These are phyloP conservation scores for Diaporthe helianthi DNA, from an alignment of 2,329 filamentous ascomycete species.

Conservation along the genomic window DNA sequence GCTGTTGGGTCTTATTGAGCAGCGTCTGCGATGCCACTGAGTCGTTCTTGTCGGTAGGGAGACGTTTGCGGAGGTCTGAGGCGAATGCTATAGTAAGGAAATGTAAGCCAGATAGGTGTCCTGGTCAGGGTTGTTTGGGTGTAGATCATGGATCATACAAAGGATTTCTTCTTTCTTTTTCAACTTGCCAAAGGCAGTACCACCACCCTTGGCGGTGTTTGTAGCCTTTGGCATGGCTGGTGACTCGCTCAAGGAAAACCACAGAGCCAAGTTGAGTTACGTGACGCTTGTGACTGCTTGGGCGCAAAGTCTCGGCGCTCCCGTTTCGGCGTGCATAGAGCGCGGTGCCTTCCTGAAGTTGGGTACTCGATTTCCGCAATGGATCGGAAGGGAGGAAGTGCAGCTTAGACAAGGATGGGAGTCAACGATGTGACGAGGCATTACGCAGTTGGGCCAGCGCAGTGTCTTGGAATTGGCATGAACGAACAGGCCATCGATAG, in stretches of 20 bases:
- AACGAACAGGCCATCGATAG: too few species aligned
- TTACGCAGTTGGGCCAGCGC: not conserved
- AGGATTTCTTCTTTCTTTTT: slow-evolving; percentile 24
- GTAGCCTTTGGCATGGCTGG: slow-evolving; percentile 19
- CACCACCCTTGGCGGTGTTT: slow-evolving; percentile 8
- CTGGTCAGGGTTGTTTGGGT: not conserved
- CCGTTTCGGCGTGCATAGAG: not conserved
- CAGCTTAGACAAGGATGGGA: too few species aligned
- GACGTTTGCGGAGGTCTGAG: slow-evolving; percentile 39
- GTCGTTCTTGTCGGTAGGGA: slow-evolving; percentile 40
- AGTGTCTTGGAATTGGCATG: not conserved
- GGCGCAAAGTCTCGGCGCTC: not conserved
- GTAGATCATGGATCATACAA: slow-evolving; percentile 12
- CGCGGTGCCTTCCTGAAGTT: not conserved
- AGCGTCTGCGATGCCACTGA: slow-evolving; percentile 44
- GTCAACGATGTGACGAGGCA: not conserved
- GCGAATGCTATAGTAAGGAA: slow-evolving; percentile 29
- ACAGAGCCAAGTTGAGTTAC: too few species aligned
- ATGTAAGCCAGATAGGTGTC: not conserved
- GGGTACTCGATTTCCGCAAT: too few species aligned
- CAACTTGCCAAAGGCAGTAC: not conserved
- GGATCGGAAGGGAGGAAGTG: not conserved
- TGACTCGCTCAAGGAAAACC: not conserved
- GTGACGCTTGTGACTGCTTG: not conserved
- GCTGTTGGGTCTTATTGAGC: slow-evolving; percentile 49